These are phyloP conservation scores for Naganishia antarctica DNA, from an alignment of 768 basidiomycete species.

Conservation along the genomic window DNA sequence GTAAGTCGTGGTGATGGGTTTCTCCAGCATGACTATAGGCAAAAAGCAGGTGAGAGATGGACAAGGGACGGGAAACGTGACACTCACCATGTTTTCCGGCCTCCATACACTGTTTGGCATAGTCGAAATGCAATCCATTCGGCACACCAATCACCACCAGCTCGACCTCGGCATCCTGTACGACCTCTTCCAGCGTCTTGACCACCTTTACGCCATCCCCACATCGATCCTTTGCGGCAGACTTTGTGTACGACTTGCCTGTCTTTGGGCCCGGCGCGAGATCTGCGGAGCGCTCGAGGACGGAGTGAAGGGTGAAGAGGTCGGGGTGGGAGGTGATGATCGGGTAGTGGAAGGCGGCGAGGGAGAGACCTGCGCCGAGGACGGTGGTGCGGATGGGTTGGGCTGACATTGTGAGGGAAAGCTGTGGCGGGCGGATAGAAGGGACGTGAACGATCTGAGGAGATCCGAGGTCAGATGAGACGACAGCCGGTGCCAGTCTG, in stretches of 20 bases:
- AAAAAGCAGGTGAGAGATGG: neutral
- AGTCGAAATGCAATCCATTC: slow-evolving; percentile 28
- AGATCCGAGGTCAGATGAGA: no score
- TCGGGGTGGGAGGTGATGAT: slow-evolving; percentile 69
- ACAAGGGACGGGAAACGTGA: neutral
- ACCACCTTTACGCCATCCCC: slow-evolving; percentile 58
- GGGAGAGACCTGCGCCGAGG: slow-evolving; percentile 53
- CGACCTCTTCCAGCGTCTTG: slow-evolving; percentile 59
- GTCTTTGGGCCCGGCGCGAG: slow-evolving; percentile 27
- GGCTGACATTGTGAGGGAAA: neutral
- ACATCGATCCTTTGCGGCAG: slow-evolving; percentile 64
- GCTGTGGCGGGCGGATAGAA: no score
- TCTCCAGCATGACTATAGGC: slow-evolving; percentile 40
- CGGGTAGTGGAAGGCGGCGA: slow-evolving; percentile 73
- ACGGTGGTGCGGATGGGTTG: slow-evolving; percentile 24
- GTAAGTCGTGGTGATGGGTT: slow-evolving; percentile 34
- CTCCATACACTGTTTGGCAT: slow-evolving; percentile 30
- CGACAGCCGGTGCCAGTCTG: no score
- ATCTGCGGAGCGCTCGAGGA: slow-evolving; percentile 66
- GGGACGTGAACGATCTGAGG: no score
- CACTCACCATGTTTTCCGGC: slow-evolving; percentile 33
- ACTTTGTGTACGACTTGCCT: slow-evolving; percentile 52
- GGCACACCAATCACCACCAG: slow-evolving; percentile 50
- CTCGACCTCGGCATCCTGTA: slow-evolving; percentile 63
- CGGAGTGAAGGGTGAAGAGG: slow-evolving; percentile 66